Conservation (phyloP, 192 early-diverging fungal genomes). For the Coemansia sp. region DNA sequence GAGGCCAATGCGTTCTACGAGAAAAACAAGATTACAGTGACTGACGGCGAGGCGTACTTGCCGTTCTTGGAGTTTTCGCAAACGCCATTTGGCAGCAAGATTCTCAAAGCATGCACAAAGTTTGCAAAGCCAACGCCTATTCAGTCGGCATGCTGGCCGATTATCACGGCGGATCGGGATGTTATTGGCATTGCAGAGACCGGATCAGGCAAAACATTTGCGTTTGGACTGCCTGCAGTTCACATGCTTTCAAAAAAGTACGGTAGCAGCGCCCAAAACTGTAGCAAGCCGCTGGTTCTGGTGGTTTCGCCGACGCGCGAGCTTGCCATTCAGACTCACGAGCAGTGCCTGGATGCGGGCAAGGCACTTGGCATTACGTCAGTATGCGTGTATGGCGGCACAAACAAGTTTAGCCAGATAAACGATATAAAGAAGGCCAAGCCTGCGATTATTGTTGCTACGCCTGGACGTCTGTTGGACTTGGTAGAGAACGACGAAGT, state of each 20-base stretch:
- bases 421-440: conserved; percentile 51
- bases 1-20: conserved; percentile 57
- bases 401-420: conserved; percentile 74
- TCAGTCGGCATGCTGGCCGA: conserved; percentile 92
- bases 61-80: conserved; percentile 78
- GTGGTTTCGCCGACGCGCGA: conserved; percentile 95
- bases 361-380: conserved; percentile 62
- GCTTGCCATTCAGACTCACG: conserved; percentile 91
- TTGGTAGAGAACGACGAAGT: conserved; percentile 75
- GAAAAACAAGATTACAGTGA: conserved; percentile 63
- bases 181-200: conserved; percentile 96
- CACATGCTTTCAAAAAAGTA: conserved; percentile 76
- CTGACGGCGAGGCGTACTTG: conserved; percentile 55
- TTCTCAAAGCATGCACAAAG: conserved; percentile 63
- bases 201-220: conserved; percentile 92
- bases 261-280: conserved; percentile 59
- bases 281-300: conserved; percentile 74
- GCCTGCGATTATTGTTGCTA: conserved; percentile 80
- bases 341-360: conserved; percentile 78
- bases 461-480: conserved; percentile 95
- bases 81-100: conserved; percentile 65
- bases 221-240: conserved; percentile 89
- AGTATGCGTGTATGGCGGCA: conserved; percentile 89
- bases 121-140: conserved; percentile 91
- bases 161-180: conserved; percentile 77